A percentile compares a stretch with the other conserved stretches of the same genome.
These are phyloP conservation scores for Bombardia bombarda DNA, from an alignment of 495 filamentous ascomycete species.

Conservation along the genomic window DNA sequence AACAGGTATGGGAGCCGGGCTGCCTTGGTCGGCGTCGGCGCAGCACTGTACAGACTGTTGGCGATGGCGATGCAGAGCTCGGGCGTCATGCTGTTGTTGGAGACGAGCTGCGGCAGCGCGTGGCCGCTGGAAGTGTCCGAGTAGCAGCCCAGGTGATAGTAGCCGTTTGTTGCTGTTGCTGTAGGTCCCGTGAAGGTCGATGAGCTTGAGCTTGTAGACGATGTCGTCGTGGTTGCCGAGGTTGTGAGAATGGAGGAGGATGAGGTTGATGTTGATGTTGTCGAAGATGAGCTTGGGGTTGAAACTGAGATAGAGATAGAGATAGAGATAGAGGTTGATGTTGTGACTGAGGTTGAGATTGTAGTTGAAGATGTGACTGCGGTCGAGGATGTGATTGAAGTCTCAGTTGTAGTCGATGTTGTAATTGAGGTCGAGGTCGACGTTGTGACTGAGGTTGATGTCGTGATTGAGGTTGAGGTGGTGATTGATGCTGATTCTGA, in stretches of 20 bases:
- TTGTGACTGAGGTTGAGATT: background rate
- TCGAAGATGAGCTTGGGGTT: background rate
- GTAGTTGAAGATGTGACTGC: background rate
- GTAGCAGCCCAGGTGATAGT: slow-evolving; percentile 21
- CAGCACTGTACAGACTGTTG: slow-evolving; percentile 9
- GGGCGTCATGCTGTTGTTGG: slow-evolving; percentile 15
- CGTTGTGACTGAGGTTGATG: background rate
- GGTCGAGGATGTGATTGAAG: background rate
- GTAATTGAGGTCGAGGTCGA: background rate
- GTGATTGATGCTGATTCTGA: background rate
- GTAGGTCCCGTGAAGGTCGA: slow-evolving; percentile 1
- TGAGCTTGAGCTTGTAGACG: background rate
- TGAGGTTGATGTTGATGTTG: background rate
- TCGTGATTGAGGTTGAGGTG: too few relatives aligned
- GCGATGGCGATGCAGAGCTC: slow-evolving; percentile 16
- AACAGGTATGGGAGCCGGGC: slow-evolving; percentile 12
- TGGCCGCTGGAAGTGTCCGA: slow-evolving; percentile 14
- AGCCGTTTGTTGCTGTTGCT: slow-evolving; percentile 7
- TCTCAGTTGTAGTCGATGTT: too few relatives aligned
- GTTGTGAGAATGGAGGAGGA: background rate
- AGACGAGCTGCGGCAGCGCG: slow-evolving; percentile 13
- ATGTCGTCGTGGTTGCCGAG: background rate
- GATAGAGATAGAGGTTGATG: background rate
- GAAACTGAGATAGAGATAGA: background rate
- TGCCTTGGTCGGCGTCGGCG: slow-evolving; percentile 6